These are phyloP conservation scores for Beta lomatogona DNA, from an alignment of 179 eudicot species.

Conservation along the genomic window DNA sequence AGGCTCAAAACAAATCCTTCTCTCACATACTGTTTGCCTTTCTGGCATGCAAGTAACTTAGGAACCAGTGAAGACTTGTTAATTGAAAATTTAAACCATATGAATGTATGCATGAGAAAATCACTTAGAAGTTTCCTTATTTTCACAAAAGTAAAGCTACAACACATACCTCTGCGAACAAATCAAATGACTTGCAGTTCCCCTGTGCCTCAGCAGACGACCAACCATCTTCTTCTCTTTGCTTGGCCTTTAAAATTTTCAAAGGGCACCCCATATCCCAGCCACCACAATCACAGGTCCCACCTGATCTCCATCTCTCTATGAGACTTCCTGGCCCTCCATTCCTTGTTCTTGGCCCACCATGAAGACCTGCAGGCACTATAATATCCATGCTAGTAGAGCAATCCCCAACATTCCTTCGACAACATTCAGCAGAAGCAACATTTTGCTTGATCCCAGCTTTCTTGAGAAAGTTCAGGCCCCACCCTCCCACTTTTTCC, in stretches of 20 bases:
- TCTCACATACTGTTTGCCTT: background rate
- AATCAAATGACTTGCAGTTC: constrained; percentile 58
- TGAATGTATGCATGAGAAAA: background rate
- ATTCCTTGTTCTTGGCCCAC: constrained; percentile 52
- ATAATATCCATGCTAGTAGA: constrained; percentile 57
- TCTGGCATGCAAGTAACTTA: background rate
- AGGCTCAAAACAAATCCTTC: background rate
- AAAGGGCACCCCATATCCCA: constrained; percentile 93
- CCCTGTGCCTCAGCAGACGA: constrained; percentile 32
- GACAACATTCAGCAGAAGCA: constrained; percentile 35
- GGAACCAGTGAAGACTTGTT: background rate
- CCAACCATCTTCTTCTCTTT: constrained; percentile 35
- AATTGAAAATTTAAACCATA: no score
- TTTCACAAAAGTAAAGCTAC: background rate
- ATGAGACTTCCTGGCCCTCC: constrained; percentile 66
- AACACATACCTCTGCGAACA: constrained; percentile 57
- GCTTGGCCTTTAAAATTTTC: constrained; percentile 46
- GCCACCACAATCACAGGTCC: constrained; percentile 83
- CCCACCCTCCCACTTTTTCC: constrained; percentile 78
- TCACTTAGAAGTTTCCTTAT: background rate
- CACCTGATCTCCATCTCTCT: constrained; percentile 69
- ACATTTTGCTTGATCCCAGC: constrained; percentile 23
- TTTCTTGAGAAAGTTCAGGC: constrained; percentile 80
- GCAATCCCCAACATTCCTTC: constrained; percentile 31
- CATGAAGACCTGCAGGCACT: constrained; percentile 75